Base-by-base conservation (phyloP, 2,329 filamentous ascomycete genomes). In the Cryphonectria nitschkei region DNA sequence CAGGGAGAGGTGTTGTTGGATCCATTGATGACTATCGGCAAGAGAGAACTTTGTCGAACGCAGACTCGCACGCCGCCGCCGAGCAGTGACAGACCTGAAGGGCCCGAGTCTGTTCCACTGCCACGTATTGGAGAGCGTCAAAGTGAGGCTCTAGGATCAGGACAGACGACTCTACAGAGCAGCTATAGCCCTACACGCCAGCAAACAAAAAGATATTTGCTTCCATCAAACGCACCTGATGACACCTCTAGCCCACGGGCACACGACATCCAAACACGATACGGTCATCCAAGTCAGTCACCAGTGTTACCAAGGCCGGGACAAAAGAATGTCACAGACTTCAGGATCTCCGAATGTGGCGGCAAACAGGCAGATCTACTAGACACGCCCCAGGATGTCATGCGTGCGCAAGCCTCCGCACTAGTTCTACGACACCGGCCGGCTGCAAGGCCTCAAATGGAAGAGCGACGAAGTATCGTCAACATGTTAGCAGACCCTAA, bases 71-170 rank as follows among this genome's bases (percentile, higher is more conserved):
- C 69, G 54, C 71, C 70, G 39, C 68, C 67, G 5, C 65, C 77
- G 61, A 79, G 81, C 68, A 81, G 80, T n/a, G 81, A 81, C 52
- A 79, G 81, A 26, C 77, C 83, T 22, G 77, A 65, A 16, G 32
- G 9, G 1, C 11, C 2, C 22, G 32, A 46, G 39, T 26, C 13
- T 37, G 34, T 11, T 29, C 9, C 22, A 41, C 39, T 29, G 11
- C 4, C n/a, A 8, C 19, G 22, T 8, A 9, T 34, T 39, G 41
- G 66, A 26, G 9, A n/a, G 2, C 13, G 52, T 2, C 34, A 32
- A 9, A 13, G 5, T 22, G 6, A 19, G 16, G 22, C 22, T 41
- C 6, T 9, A 29, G n/a, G 22, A 2, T 26, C 32, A 8, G 9
- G 14, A 29, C 22, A n/a, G n/a, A 64, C 13, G n/a, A 34, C 58